Percentiles rank a stretch among this genome's conserved stretches.
These are phyloP conservation scores for Klebsormidium nitens DNA, from an alignment of 139 green algal species.

Conservation along the genomic window DNA sequence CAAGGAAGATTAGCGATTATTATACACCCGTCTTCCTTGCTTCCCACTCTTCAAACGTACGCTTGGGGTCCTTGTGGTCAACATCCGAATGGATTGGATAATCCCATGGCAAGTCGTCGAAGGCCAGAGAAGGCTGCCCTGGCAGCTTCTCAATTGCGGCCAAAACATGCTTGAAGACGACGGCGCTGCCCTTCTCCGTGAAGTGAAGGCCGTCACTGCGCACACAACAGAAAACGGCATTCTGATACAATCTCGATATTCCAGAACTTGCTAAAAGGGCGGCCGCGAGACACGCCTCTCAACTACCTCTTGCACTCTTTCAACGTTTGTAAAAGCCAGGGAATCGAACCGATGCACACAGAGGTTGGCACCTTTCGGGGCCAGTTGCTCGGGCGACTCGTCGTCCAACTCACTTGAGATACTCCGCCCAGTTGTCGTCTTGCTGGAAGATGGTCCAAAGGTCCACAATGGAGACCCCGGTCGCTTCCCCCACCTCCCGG, in stretches of 20 bases:
- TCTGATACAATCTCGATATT: no score
- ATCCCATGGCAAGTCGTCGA: background rate
- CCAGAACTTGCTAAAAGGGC: background rate
- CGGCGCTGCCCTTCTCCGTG: conserved; percentile 11
- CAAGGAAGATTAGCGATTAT: no score
- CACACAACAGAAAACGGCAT: no score
- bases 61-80: background rate
- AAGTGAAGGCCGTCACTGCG: conserved; percentile 29
- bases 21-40: no score
- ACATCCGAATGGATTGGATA: background rate
- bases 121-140: background rate
- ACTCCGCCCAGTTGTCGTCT: conserved; percentile 23
- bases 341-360: background rate
- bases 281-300: no score
- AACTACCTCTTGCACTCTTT: no score
- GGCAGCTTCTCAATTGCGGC: background rate
- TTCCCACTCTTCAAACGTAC: no score
- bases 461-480: conserved; percentile 58
- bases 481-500: conserved; percentile 40
- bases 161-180: conserved; percentile 15
- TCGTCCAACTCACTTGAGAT: conserved; percentile 7
- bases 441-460: conserved; percentile 57
- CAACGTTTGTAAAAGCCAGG: background rate
- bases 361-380: background rate
- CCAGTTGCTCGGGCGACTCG: background rate